These are phyloP conservation scores for Euphorbia peplus DNA, from an alignment of 345 rosid genomes.

Conservation along the genomic window DNA sequence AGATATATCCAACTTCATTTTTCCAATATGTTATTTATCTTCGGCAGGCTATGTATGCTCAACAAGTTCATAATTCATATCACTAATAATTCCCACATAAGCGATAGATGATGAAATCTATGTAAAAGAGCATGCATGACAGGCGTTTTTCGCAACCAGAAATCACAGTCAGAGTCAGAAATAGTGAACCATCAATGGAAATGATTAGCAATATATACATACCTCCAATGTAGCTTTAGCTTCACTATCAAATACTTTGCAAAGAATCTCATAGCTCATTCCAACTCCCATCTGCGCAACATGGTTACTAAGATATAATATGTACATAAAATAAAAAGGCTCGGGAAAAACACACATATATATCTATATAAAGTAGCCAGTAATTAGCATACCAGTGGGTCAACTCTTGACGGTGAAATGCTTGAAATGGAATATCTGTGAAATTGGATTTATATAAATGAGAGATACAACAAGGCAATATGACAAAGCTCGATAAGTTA, in stretches of 20 bases:
- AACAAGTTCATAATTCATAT: neutral
- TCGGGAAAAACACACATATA: conserved; percentile 12
- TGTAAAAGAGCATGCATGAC: no score
- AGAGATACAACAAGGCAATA: neutral
- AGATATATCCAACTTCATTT: no score
- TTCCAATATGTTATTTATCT: neutral
- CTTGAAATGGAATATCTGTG: conserved; percentile 70
- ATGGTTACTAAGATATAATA: neutral
- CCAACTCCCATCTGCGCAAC: conserved; percentile 43
- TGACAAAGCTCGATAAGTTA: neutral
- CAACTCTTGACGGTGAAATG: conserved; percentile 76
- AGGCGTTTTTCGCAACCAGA: neutral
- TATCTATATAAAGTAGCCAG: neutral
- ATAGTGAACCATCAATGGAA: neutral
- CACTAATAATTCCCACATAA: neutral
- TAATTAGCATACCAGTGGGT: conserved; percentile 49
- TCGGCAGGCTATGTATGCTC: neutral
- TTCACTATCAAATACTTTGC: conserved; percentile 73
- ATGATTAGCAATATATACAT: conserved; percentile 28
- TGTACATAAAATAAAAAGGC: neutral
- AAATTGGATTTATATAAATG: conserved; percentile 5
- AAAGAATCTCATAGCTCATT: conserved; percentile 77
- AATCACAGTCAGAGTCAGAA: neutral
- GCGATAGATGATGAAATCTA: neutral
- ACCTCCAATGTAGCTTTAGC: conserved; percentile 70